phyloP scores from a whole-genome alignment of 176 grass and related monocot species.

The Dactylis glomerata region DNA sequence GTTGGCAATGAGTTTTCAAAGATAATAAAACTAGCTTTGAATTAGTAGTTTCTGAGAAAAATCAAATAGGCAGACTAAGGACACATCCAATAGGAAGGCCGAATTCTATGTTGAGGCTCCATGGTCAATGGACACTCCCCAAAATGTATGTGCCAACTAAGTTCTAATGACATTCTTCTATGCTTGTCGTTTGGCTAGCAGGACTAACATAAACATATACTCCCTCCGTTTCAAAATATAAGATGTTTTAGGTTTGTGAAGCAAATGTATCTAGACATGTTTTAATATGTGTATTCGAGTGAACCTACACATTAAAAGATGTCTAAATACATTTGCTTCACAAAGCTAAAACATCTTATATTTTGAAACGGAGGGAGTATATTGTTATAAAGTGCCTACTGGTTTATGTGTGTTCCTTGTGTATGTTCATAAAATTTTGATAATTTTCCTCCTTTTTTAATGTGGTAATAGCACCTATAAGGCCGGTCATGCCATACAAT shows the following conservation, averaged over 20 bases:
- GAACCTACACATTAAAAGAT: no score
- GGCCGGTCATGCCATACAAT: conserved; percentile 57
- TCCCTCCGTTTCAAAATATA: no score
- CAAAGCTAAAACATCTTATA: no score
- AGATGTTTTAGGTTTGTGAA: no score
- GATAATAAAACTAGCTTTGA: no score
- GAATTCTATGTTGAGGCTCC: background rate
- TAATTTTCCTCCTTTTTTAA: conserved; percentile 39
- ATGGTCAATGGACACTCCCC: background rate
- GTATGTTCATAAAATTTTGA: conserved; percentile 30
- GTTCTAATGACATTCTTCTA: background rate
- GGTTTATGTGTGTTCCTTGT: conserved; percentile 4
- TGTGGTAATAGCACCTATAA: conserved; percentile 54
- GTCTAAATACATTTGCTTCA: no score
- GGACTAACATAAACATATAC: conserved; percentile 12
- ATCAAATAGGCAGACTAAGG: background rate
- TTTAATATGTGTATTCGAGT: no score
- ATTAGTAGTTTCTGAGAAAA: no score
- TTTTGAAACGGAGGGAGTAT: no score
- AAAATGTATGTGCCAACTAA: background rate
- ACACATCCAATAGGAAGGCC: background rate
- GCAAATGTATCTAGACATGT: no score
- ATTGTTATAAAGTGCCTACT: background rate
- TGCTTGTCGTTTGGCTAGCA: background rate
- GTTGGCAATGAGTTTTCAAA: no score